phyloP scores from a whole-genome alignment of 176 grass and related monocot species.

The Lolium rigidum region DNA sequence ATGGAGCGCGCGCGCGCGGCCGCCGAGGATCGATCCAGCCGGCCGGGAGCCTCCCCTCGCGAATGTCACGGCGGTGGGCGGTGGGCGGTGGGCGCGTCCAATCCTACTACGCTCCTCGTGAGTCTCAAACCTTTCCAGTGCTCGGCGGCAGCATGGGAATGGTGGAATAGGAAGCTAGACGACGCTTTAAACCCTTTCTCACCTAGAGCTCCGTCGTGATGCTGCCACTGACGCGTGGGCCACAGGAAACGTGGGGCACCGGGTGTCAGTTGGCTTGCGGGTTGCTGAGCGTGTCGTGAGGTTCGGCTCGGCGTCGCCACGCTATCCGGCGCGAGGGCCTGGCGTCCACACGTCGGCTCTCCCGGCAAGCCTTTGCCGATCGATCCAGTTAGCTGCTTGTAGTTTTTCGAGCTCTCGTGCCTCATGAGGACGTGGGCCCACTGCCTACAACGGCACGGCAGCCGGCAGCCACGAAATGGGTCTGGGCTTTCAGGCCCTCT shows the following conservation, averaged over 20 bases:
- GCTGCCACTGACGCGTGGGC: not conserved
- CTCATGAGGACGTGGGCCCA: constrained; percentile 25
- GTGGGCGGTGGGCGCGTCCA: constrained; percentile 12
- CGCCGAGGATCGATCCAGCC: not conserved
- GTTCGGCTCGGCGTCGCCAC: not conserved
- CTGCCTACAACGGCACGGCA: not conserved
- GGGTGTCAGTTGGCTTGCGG: not conserved
- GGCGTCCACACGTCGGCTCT: constrained; percentile 54
- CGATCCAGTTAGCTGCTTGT: not conserved
- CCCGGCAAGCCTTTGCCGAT: not conserved
- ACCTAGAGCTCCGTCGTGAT: no score
- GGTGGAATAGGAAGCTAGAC: not conserved
- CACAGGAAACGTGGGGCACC: accelerated
- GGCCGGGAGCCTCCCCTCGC: not conserved
- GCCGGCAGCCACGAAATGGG: not conserved
- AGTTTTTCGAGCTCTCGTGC: not conserved
- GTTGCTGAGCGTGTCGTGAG: not conserved
- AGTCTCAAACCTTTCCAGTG: constrained; percentile 21
- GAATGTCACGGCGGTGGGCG: constrained; percentile 13
- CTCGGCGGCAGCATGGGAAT: not conserved
- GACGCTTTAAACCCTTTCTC: not conserved
- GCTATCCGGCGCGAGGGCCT: constrained; percentile 52
- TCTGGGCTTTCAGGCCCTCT: not conserved
- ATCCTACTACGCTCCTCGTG: constrained; percentile 18
- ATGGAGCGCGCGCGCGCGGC: constrained; percentile 3